phyloP scores from a whole-genome alignment of 2,329 filamentous ascomycete species.

The Tolypocladium album region DNA sequence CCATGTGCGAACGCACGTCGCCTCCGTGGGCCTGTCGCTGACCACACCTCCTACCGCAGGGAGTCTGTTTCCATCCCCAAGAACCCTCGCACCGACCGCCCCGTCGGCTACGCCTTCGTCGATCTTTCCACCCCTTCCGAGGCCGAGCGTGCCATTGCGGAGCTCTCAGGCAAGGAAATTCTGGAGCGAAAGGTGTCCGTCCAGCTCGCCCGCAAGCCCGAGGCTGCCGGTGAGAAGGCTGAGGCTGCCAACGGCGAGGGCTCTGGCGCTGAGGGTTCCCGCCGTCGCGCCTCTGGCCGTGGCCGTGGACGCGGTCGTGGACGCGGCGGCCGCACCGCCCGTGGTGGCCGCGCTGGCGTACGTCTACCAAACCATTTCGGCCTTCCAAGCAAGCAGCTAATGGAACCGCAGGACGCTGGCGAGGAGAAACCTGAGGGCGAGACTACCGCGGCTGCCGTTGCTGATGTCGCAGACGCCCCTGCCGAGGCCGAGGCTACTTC shows the following conservation, averaged over 20 bases:
- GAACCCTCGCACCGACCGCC: slow-evolving; percentile 97
- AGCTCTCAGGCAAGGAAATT: slow-evolving; percentile 95
- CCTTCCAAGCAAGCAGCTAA: background rate
- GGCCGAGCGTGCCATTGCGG: slow-evolving; percentile 88
- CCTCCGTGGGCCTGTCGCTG: slow-evolving; percentile 11
- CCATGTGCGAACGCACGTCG: background rate
- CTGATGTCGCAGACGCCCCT: slow-evolving; percentile 35
- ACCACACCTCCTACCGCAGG: slow-evolving; percentile 36
- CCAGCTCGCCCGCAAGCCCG: slow-evolving; percentile 95
- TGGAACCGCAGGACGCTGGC: slow-evolving; percentile 15
- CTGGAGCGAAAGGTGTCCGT: slow-evolving; percentile 98
- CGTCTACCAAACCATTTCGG: slow-evolving; percentile 5
- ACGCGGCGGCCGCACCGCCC: slow-evolving; percentile 54
- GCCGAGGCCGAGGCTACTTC: slow-evolving; percentile 34
- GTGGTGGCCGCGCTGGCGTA: slow-evolving; percentile 37
- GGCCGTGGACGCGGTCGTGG: slow-evolving; percentile 61
- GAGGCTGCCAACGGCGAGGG: slow-evolving; percentile 70
- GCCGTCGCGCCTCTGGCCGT: slow-evolving; percentile 52
- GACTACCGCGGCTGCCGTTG: slow-evolving; percentile 22
- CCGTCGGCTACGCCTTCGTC: slow-evolving; percentile 97
- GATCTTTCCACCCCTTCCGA: slow-evolving; percentile 91
- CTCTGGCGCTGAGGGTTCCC: slow-evolving; percentile 54
- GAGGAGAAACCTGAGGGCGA: slow-evolving; percentile 38
- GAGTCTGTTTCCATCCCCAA: slow-evolving; percentile 98
- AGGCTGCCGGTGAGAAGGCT: slow-evolving; percentile 67